Base-by-base conservation (phyloP, 164 flowering plant genomes). In the Taxillus chinensis region DNA sequence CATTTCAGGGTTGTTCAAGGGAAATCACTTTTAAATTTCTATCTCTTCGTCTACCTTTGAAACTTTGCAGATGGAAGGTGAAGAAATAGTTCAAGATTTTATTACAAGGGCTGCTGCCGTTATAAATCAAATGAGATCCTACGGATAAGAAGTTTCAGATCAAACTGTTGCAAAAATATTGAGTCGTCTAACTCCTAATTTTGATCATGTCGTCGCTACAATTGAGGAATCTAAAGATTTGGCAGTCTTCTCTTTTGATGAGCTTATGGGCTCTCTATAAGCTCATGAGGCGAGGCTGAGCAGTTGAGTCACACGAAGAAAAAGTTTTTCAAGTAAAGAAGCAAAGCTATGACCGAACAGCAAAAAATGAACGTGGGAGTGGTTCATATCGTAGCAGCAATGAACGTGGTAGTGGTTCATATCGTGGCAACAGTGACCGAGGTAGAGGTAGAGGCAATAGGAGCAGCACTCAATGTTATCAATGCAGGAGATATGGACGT, bases 231-330 rank as follows among this genome's bases (percentile, higher is more conserved):
- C 67, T 11, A 57, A 58, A n/a, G 67, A 64, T 45, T 15, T 64
- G 38, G 14, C 68, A 7, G 38, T 46, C 4, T 57, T 11, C 7
- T 17, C 68, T 2, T 58, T 69, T 57, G 51, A 62, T 55, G 51
- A 52, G 8, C 16, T 62, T 15, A 55, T 62, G 66, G 54, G 70
- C 5, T 63, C 71, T 3, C 39, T 68, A 14, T 45, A 48, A 63
- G 54, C 71, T 8, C 67, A 63, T 68, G 71, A 63, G 42, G 62
- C 27, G 8, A 62, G 70, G 40, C 3, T 68, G 66, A 12, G 15
- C 56, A 11, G 14, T 3, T 39, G 62, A 60, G n/a, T 49, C 50
- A 9, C 1, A 1, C 7, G 60, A 56, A 41, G 70, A 67, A 16
- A 61, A 61, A 12, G 70, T 61, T 13, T 67, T 61, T 45, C 54